Conservation (phyloP, 1,284 basidiomycete species). For the Ceratobasidium sp. region DNA sequence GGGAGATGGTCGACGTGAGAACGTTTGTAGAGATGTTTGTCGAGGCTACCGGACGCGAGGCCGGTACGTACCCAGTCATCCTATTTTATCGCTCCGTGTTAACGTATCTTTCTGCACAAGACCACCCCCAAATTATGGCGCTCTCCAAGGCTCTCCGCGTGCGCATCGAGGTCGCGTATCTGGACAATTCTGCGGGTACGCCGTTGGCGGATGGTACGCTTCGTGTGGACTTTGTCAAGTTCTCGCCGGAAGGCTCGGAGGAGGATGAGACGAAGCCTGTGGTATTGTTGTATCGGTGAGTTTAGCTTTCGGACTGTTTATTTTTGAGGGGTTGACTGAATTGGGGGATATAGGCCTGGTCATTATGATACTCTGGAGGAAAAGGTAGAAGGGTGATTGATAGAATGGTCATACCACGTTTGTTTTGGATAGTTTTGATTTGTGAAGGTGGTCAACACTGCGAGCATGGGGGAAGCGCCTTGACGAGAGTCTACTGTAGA, state of each 20-base stretch:
- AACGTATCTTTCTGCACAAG: constrained; percentile 56
- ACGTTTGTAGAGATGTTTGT: constrained; percentile 84
- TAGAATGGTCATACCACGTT: not conserved
- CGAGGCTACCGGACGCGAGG: constrained; percentile 85
- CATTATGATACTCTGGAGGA: constrained; percentile 78
- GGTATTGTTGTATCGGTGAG: constrained; percentile 80
- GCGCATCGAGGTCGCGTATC: constrained; percentile 82
- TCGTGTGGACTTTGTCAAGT: constrained; percentile 77
- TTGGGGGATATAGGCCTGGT: constrained; percentile 66
- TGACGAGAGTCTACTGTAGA: too few species aligned
- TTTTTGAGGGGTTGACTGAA: not conserved
- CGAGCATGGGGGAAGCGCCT: too few species aligned
- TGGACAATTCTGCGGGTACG: constrained; percentile 63
- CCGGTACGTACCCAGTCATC: constrained; percentile 63
- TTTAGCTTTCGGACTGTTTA: constrained; percentile 23
- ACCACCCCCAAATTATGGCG: constrained; percentile 87
- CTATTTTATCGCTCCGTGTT: not conserved
- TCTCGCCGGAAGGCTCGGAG: constrained; percentile 62
- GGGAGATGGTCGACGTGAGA: constrained; percentile 68
- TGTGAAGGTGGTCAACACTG: too few species aligned
- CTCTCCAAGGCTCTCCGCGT: constrained; percentile 77
- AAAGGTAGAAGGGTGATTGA: constrained; percentile 28
- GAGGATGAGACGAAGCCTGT: constrained; percentile 64
- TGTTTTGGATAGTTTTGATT: too few species aligned
- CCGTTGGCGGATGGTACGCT: constrained; percentile 55